Evolutionary conservation across 2,329 filamentous ascomycete genomes (phyloP), one percentile per base, ranked within the genome.

Genomic region (Metarhizium guizhouense): DNA sequence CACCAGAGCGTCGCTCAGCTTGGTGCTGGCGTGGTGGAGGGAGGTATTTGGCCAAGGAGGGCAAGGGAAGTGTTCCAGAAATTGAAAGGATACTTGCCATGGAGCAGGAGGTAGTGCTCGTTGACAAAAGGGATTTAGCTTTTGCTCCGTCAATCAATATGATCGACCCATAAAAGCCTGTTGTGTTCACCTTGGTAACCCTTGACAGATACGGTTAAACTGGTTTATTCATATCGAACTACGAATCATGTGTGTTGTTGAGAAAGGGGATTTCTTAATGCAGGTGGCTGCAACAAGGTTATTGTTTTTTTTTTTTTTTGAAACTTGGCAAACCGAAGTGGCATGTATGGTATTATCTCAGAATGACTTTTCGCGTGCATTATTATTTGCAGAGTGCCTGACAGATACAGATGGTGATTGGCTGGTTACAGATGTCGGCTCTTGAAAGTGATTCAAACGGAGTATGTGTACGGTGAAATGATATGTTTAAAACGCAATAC

Each of bases 1-100:
- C 68, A 71, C 52, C 64, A 66, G 34, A 67, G 68, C 53, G 60
- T 65, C 51, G 63, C 62, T 7, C 59, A 60, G n/a, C 60, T 67
- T 3, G 57, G 60, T 34, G 54, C 61, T n/a, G 65, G 64, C 25
- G 56, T 61, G 25, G 52, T 51, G 40, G 55, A 56, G 20, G 59
- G 54, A 25, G 57, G 55, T 30, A 40, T 56, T 29, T 52, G 53
- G 55, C 49, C 43, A 42, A 20, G 54, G 25, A 56, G 55, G 54
- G 36, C 48, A 16, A 47, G 58, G 43, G 16, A 38, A 52, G 25
- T 48, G 20, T 18, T 18, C 48, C 34, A 34, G 20, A 48, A 48
- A 48, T 5, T 48, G 4, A 29, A 18, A 16, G 18, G 20, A 14
- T 30, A 14, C 14, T 48, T 48, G 45, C 10, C 45, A 16, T 48